Evolutionary conservation across 1,139 yeast genomes (phyloP).

Genomic region (Yamadazyma mexicana): DNA sequence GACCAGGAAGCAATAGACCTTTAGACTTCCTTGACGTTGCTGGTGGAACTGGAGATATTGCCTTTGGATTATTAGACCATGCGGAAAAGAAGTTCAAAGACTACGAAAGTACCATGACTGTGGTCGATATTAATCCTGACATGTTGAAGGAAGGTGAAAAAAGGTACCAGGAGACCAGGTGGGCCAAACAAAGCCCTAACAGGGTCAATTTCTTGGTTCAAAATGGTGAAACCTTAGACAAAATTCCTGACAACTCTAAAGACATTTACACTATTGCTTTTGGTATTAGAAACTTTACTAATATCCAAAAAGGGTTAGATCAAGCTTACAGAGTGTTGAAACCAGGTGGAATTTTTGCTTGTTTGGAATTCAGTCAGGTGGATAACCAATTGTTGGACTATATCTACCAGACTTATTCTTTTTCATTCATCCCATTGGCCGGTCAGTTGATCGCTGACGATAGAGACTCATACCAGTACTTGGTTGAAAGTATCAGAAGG

Average conservation of each 20-base stretch:
- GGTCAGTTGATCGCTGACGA: constrained; percentile 96
- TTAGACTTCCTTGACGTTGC: constrained; percentile 92
- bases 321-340: constrained; percentile 93
- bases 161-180: constrained; percentile 57
- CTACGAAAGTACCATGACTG: constrained; percentile 74
- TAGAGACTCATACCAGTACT: constrained; percentile 90
- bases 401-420: constrained; percentile 84
- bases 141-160: constrained; percentile 92
- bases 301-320: constrained; percentile 87
- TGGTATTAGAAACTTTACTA: constrained; percentile 95
- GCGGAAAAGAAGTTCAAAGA: constrained; percentile 82
- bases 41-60: constrained; percentile 99
- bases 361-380: constrained; percentile 92
- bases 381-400: constrained; percentile 74
- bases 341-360: constrained; percentile 97
- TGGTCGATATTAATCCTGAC: constrained; percentile 93
- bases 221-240: constrained; percentile 88
- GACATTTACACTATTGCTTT: constrained; percentile 96
- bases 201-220: constrained; percentile 83
- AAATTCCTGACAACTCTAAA: constrained; percentile 81
- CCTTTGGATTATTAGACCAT: constrained; percentile 90
- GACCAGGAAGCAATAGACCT: constrained; percentile 80
- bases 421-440: constrained; percentile 85
- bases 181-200: constrained; percentile 49
- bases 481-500: constrained; percentile 88